Evolutionary conservation across 345 rosid species (phyloP).

Genomic region (Lumnitzera littorea): DNA sequence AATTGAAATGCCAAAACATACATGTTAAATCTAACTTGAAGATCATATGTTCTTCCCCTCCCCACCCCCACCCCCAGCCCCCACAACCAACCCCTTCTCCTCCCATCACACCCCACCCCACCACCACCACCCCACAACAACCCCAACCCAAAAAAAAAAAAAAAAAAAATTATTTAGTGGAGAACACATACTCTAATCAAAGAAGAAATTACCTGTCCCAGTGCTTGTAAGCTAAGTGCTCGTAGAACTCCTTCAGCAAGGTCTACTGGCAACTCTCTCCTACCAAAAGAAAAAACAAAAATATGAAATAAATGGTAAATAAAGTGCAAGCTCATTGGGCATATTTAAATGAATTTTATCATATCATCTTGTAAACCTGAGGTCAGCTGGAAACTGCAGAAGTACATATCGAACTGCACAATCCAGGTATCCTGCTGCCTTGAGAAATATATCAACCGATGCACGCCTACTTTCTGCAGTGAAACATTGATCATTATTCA

Average conservation of each 20-base stretch:
- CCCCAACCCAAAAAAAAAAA: too few relatives aligned
- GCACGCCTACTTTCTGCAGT: conserved; percentile 73
- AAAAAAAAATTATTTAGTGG: too few relatives aligned
- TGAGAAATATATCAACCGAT: conserved; percentile 82
- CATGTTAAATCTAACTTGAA: too few relatives aligned
- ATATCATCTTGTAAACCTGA: conserved; percentile 46
- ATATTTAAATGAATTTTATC: background rate
- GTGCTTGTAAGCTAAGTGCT: conserved; percentile 89
- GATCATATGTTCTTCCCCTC: too few relatives aligned
- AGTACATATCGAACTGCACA: conserved; percentile 89
- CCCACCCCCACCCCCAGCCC: too few relatives aligned
- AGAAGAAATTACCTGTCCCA: conserved; percentile 70
- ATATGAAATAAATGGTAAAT: too few relatives aligned
- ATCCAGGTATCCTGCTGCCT: conserved; percentile 96
- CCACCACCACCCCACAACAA: too few relatives aligned
- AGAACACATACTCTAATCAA: background rate
- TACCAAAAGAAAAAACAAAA: conserved; percentile 13
- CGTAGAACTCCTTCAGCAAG: conserved; percentile 88
- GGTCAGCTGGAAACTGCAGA: conserved; percentile 69
- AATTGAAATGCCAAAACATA: too few relatives aligned
- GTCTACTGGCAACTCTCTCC: conserved; percentile 93
- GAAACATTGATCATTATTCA: too few relatives aligned
- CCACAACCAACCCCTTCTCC: too few relatives aligned
- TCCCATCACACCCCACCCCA: too few relatives aligned
- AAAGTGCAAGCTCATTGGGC: too few relatives aligned